These are phyloP conservation scores for Ophiostoma ulmi DNA, from an alignment of 2,329 filamentous ascomycete species.

Conservation along the genomic window DNA sequence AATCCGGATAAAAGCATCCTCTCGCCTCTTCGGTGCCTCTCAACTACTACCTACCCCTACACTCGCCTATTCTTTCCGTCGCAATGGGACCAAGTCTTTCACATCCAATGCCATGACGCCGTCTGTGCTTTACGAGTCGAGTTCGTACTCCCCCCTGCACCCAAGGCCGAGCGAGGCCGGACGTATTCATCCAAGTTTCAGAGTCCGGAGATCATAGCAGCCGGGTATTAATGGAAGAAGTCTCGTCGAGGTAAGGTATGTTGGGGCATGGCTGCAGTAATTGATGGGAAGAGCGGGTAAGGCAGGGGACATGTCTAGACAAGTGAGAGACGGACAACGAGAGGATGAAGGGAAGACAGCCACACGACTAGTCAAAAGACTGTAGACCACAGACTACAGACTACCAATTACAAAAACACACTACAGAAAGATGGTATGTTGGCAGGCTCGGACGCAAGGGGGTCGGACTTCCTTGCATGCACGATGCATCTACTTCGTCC, in stretches of 20 bases:
- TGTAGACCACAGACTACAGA: too few species aligned
- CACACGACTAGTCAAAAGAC: too few species aligned
- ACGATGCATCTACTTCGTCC: too few species aligned
- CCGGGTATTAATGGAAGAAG: conserved; percentile 6
- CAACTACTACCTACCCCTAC: neutral
- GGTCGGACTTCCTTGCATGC: too few species aligned
- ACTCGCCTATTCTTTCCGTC: conserved; percentile 1
- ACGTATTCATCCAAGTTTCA: conserved; percentile 12
- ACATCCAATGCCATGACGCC: neutral
- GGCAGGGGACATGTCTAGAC: too few species aligned
- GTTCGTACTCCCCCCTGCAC: neutral
- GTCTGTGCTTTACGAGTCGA: conserved; percentile 2
- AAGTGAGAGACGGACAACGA: too few species aligned
- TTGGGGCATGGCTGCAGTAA: too few species aligned
- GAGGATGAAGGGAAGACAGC: too few species aligned
- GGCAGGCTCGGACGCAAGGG: too few species aligned
- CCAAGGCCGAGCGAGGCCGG: neutral
- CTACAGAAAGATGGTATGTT: too few species aligned
- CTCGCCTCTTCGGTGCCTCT: neutral
- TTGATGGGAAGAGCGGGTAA: too few species aligned
- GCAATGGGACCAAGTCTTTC: neutral
- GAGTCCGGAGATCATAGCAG: conserved; percentile 4
- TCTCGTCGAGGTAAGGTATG: neutral
- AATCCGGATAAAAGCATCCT: neutral
- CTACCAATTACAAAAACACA: too few species aligned